Percentiles rank a stretch among this genome's conserved stretches.
Conservation (phyloP, 202 grass and related monocot genomes). For the Cymbopogon flexuosus region DNA sequence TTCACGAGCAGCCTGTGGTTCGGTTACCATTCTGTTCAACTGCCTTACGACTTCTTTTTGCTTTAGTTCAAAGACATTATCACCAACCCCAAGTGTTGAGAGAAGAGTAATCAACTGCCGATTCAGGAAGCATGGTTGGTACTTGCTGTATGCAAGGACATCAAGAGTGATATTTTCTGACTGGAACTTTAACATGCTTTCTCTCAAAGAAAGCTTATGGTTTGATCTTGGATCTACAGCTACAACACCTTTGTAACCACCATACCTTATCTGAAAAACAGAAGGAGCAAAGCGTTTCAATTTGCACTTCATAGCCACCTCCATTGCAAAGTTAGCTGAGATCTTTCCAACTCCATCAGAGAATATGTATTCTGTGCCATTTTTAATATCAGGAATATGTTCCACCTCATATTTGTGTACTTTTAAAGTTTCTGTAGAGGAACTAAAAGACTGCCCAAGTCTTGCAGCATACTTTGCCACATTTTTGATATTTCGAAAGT, state of each 20-base stretch:
- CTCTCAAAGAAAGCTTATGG: constrained; percentile 71
- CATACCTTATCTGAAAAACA: constrained; percentile 90
- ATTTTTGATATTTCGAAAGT: constrained; percentile 73
- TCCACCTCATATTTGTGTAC: constrained; percentile 51
- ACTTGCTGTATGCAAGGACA: constrained; percentile 90
- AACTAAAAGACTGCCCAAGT: constrained; percentile 86
- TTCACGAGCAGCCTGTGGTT: constrained; percentile 53
- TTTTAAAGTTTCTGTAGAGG: constrained; percentile 72
- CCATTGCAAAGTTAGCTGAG: constrained; percentile 64
- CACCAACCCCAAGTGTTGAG: constrained; percentile 64
- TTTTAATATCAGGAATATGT: constrained; percentile 63
- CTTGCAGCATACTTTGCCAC: constrained; percentile 94
- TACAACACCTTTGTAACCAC: constrained; percentile 86
- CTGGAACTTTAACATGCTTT: constrained; percentile 79
- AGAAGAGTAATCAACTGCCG: constrained; percentile 84
- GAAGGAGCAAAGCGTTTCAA: constrained; percentile 62
- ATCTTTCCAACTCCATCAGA: constrained; percentile 97
- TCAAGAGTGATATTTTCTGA: constrained; percentile 73
- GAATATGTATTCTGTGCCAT: constrained; percentile 54
- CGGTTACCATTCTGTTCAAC: constrained; percentile 60
- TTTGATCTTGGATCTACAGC: constrained; percentile 61
- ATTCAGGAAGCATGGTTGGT: constrained; percentile 75
- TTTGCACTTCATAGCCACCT: constrained; percentile 67
- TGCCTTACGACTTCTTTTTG: constrained; percentile 53
- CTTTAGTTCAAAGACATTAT: constrained; percentile 63